Evolutionary conservation across 768 basidiomycete genomes (phyloP).

Genomic region (Hydnomerulius pinastri): DNA sequence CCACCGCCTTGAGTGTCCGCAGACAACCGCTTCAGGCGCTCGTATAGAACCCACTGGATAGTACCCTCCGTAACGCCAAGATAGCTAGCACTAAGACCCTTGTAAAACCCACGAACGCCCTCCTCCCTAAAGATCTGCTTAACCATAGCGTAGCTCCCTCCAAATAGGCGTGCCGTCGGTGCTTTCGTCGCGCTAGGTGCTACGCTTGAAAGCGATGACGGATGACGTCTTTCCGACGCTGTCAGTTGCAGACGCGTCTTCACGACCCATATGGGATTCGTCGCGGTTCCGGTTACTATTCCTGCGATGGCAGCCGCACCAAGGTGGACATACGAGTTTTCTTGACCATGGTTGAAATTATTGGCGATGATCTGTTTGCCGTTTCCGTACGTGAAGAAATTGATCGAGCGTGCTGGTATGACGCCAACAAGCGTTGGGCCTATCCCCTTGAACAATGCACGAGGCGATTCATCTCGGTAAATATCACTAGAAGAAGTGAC

Average conservation of each 20-base stretch:
- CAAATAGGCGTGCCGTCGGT: conserved; percentile 35
- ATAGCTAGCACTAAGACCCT: conserved; percentile 92
- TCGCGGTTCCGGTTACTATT: conserved; percentile 82
- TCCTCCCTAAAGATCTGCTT: conserved; percentile 77
- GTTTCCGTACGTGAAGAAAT: conserved; percentile 98
- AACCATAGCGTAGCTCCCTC: conserved; percentile 63
- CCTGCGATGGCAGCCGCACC: conserved; percentile 85
- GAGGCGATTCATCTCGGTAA: conserved; percentile 82
- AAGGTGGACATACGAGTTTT: conserved; percentile 87
- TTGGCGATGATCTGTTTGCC: conserved; percentile 91
- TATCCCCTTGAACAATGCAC: conserved; percentile 91
- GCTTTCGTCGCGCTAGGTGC: conserved; percentile 5
- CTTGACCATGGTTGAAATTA: conserved; percentile 69
- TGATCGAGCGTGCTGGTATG: conserved; percentile 93
- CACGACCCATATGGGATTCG: conserved; percentile 99
- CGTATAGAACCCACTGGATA: conserved; percentile 97
- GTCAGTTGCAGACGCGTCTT: conserved; percentile 92
- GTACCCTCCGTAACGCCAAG: conserved; percentile 95
- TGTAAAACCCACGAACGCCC: conserved; percentile 88
- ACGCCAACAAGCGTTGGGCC: conserved; percentile 94
- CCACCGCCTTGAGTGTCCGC: conserved; percentile 55
- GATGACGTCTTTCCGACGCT: conserved; percentile 30
- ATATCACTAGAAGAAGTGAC: conserved; percentile 60
- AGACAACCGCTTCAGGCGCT: conserved; percentile 79
- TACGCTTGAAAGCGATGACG: conserved; percentile 1